These are phyloP conservation scores for Solanum hybrid DNA, from an alignment of 305 asterid species.

Conservation along the genomic window DNA sequence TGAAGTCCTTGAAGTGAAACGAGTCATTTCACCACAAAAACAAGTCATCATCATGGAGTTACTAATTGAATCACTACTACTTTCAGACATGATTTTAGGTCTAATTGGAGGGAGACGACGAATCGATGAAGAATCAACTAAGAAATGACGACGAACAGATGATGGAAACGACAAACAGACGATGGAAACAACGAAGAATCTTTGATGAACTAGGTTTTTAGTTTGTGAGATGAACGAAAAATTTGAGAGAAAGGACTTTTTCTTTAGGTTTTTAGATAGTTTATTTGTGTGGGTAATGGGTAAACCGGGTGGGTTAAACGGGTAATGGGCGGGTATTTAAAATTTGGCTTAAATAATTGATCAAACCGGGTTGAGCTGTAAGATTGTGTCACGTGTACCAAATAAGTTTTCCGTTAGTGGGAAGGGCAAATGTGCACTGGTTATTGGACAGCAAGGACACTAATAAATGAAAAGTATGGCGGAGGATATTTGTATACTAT, in stretches of 20 bases:
- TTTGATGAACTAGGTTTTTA: background rate
- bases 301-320: background rate
- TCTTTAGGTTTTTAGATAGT: background rate
- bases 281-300: background rate
- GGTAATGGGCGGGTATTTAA: background rate
- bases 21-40: background rate
- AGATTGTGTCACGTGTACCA: background rate
- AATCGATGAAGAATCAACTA: background rate
- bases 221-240: background rate
- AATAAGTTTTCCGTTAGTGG: background rate
- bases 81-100: background rate
- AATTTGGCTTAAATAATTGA: background rate
- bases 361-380: background rate
- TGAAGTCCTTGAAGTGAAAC: background rate
- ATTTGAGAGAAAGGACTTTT: background rate
- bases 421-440: rapidly evolving
- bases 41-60: background rate
- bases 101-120: background rate
- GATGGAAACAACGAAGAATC: background rate
- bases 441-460: background rate
- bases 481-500: no score
- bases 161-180: background rate
- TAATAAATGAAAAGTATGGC: no score
- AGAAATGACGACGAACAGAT: background rate
- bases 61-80: background rate